phyloP scores from a whole-genome alignment of 2,329 filamentous ascomycete species.

The Lojkania enalia region DNA sequence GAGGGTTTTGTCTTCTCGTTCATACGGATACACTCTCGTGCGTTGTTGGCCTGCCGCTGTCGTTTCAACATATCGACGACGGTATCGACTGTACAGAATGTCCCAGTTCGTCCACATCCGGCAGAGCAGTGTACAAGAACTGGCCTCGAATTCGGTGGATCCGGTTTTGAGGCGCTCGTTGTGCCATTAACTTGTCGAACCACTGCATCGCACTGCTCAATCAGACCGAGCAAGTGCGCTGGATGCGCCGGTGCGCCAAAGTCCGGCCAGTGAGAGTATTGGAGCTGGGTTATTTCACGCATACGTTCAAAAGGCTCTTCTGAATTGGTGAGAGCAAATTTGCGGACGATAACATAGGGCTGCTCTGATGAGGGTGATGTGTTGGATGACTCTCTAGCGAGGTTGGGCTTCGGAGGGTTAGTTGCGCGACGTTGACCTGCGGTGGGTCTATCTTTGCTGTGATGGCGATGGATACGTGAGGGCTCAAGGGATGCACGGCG shows the following conservation, averaged over 20 bases:
- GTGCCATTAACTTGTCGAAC: slow-evolving; percentile 53
- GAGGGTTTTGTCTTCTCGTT: slow-evolving; percentile 36
- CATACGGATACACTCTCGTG: slow-evolving; percentile 49
- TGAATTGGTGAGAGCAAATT: slow-evolving; percentile 80
- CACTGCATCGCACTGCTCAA: slow-evolving; percentile 86
- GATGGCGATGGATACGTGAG: slow-evolving; percentile 53
- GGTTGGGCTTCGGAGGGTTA: slow-evolving; percentile 34
- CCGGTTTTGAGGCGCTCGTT: slow-evolving; percentile 61
- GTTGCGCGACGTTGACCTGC: slow-evolving; percentile 42
- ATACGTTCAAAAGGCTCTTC: slow-evolving; percentile 80
- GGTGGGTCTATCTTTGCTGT: slow-evolving; percentile 42
- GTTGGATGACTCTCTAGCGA: slow-evolving; percentile 29
- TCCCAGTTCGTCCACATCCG: slow-evolving; percentile 91
- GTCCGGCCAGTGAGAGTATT: slow-evolving; percentile 96
- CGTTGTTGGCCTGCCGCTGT: slow-evolving; percentile 58
- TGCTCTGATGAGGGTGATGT: slow-evolving; percentile 55
- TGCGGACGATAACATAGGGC: slow-evolving; percentile 80
- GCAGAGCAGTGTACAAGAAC: slow-evolving; percentile 95
- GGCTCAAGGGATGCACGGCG: slow-evolving; percentile 77
- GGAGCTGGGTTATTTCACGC: slow-evolving; percentile 90
- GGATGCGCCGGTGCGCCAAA: slow-evolving; percentile 92
- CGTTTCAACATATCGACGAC: slow-evolving; percentile 96
- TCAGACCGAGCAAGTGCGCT: slow-evolving; percentile 79
- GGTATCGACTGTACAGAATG: slow-evolving; percentile 94
- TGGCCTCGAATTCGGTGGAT: slow-evolving; percentile 60